Base-by-base conservation (phyloP, 2,329 filamentous ascomycete species). In the Microdochium trichocladiopsis region DNA sequence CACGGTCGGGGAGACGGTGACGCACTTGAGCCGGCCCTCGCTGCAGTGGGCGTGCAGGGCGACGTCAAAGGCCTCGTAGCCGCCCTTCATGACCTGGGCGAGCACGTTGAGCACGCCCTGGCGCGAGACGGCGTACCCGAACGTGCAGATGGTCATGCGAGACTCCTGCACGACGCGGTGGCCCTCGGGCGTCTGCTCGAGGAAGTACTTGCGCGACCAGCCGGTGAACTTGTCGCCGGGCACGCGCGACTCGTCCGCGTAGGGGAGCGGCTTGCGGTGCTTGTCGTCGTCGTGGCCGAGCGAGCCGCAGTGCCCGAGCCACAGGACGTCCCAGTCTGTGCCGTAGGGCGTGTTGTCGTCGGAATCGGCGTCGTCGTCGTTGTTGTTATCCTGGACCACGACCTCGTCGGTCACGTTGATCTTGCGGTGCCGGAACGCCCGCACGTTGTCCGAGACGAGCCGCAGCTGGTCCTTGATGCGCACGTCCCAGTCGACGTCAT, bases 401-500 rank as follows among this genome's bases (percentile, higher is more conserved):
- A 25, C 18, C 18, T 24, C 4, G 21, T 47, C 43, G 6, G 6
- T 12, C 6, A 24, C 8, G 18, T 47, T 47, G 21, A 8, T 5
- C 18, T 21, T 6, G 16, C 21, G 18, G 43, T 12, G 21, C 9
- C 43, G 18, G 21, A 69, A 60, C 6, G 59, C 53, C 6, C 63
- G 59, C 3, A 68, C 59, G n/a, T 61, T 66, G 14, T 63, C 56
- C 1, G 67, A 64, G 25, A 71, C 57, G 2, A 64, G 51, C 2
- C 47, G 41, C 45, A 66, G 63, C 51, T 68, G 63, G 8, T 59
- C 51, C 47, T 65, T 66, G 10, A 72, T 56, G 3, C 58, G 56
- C 5, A 68, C 56, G 52, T 71, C 69, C 63, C 64, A 70, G 52
- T 70, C 69, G 25, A 65, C 63, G 49, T 70, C 68, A 49, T 71